Evolutionary conservation across 2,329 filamentous ascomycete genomes (phyloP), one percentile per base, ranked within the genome.

Genomic region (Xylaria sp.): DNA sequence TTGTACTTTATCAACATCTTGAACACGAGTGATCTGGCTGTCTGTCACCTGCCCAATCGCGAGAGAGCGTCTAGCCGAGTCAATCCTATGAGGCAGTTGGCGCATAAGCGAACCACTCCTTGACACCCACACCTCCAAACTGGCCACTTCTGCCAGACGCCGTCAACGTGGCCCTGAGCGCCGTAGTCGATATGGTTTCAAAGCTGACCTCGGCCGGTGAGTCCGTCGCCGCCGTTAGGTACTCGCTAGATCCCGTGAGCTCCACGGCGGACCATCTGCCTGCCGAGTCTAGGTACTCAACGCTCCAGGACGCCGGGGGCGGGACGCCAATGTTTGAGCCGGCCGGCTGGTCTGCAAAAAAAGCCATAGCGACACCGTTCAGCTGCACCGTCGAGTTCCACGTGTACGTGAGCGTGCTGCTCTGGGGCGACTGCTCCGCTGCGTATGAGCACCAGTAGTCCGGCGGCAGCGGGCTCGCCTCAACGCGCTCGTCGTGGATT

Each of bases 391-490:
- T 66, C 1, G 63, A 23, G 34, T 76, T 70, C 79, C 80, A 81
- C 3, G 73, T 76, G 52, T 79, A 77, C 3, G 75, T 77, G 54
- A 81, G 73, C 4, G 73, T 76, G 68, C 71, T 79, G n/a, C 55
- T 71, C 64, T 72, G 63, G 0, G 79, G 80, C 5, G 79, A 80
- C 48, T 57, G 62, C n/a, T 78, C 74, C 5, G 73, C 78, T 18
- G 69, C 73, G 68, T 79, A 81, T 8, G 79, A 80, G 61, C 69
- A 73, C 80, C 80, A 81, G 72, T 81, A 81, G 67, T 81, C 80
- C 2, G 80, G 79, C 44, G 79, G 80, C 8, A 81, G 74, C 4
- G 80, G 79, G 23, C 73, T 77, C 55, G 67, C 57, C 48, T 76
- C 74, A 31, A 81, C 74, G 52, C 72, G 69, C 20, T 69, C 77